A percentile compares a stretch with the other conserved stretches of the same genome.
Conservation (phyloP, 768 basidiomycete genomes). For the Xerocomellus intermedius region DNA sequence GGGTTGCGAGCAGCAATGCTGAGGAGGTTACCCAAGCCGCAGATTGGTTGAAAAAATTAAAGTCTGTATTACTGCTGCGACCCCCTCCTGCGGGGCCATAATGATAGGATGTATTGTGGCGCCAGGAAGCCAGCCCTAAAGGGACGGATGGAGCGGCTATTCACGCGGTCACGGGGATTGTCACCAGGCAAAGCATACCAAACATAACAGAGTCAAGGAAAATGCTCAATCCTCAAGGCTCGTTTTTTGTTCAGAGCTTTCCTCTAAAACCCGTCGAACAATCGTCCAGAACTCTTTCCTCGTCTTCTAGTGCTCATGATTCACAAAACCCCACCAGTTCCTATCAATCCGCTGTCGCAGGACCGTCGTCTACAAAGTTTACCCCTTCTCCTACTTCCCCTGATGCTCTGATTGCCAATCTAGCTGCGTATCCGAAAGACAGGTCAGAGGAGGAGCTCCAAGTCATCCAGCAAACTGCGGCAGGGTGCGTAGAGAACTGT, state of each 20-base stretch:
- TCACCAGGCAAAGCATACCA: conserved; percentile 38
- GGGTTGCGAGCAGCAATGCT: conserved; percentile 73
- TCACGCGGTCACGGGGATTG: conserved; percentile 39
- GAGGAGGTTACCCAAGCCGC: conserved; percentile 76
- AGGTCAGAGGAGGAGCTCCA: conserved; percentile 52
- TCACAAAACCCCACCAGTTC: conserved; percentile 6
- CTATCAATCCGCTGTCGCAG: conserved; percentile 15
- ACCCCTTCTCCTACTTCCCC: conserved; percentile 4
- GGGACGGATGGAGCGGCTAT: conserved; percentile 15
- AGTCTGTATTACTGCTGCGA: conserved; percentile 32
- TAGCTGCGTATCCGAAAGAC: conserved; percentile 31
- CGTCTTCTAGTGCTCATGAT: neutral
- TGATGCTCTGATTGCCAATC: conserved; percentile 28
- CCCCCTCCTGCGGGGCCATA: conserved; percentile 4
- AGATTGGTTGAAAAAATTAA: conserved; percentile 65
- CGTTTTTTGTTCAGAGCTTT: conserved; percentile 30
- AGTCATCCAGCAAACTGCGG: conserved; percentile 44
- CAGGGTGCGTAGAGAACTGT: conserved; percentile 41
- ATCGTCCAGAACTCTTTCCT: neutral
- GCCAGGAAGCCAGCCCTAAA: conserved; percentile 32
- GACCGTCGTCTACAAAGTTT: conserved; percentile 26
- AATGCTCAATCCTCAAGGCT: conserved; percentile 32
- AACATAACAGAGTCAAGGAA: conserved; percentile 36
- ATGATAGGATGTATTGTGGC: neutral
- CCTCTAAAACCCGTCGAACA: conserved; percentile 18